Evolutionary conservation across 2,329 filamentous ascomycete genomes (phyloP), one percentile per base, ranked within the genome.

Genomic region (Sphaerulina musiva): DNA sequence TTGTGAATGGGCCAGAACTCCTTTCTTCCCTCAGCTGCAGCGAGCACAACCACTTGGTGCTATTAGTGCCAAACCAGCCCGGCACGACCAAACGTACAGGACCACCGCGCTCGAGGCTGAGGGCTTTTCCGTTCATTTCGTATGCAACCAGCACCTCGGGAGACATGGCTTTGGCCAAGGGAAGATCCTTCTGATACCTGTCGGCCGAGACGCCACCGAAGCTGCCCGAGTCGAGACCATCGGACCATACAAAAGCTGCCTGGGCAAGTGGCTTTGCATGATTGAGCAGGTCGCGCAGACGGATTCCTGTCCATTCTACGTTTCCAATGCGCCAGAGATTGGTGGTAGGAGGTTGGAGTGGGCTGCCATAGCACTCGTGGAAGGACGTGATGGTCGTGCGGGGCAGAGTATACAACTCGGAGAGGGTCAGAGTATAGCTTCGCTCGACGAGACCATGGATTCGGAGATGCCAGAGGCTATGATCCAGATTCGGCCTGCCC

Each of bases 341-440:
- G 4, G 61, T 60, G 1, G 55, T 62, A 0, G 68, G 63, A 8
- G 68, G 65, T 11, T 61, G 62, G 1, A 71, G 43, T 0, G 69
- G 69, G 41, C 66, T 69, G 9, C 69, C 69, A 46, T 67, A 72
- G 57, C 69, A 72, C 55, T 72, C 69, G 46, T 72, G 68, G 43
- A 69, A 66, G 3, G 68, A 57, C 3, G 65, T 68, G 5, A 71
- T 49, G 5, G 54, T 62, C 7, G 51, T 56, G 6, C 50, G 49
- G 0, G 68, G 68, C 6, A 72, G 54, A 3, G 51, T 36, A 29
- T 58, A 59, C 8, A 72, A 53, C 43, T 66, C 58, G 0, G 50
- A n/a, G 6, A 68, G 62, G 9, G 59, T 64, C 4, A 70, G 47
- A 4, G 60, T 51, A 50, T 67, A 67, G 0, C 68, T 67, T 1